These are phyloP conservation scores for Coemansia sp. DNA, from an alignment of 192 early-diverging fungal genomes.

Conservation along the genomic window DNA sequence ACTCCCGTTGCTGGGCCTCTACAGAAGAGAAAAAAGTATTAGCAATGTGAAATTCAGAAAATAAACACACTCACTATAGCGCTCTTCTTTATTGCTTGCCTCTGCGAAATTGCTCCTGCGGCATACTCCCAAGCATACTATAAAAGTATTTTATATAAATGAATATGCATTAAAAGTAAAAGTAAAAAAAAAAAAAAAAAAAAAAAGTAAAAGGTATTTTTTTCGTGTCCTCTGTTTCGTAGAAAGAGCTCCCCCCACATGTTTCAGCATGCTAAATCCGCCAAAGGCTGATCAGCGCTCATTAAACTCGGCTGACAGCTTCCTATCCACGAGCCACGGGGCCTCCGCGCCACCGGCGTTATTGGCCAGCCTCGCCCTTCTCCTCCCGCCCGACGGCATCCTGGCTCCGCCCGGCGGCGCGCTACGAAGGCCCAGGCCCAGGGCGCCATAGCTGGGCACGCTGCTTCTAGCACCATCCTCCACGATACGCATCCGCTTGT, in stretches of 20 bases:
- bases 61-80: too few relatives aligned
- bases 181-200: not conserved
- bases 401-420: not conserved
- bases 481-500: slow-evolving; percentile 26
- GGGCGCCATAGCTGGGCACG: slow-evolving; percentile 12
- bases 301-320: too few relatives aligned
- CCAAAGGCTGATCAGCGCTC: too few relatives aligned
- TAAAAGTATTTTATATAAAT: not conserved
- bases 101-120: not conserved
- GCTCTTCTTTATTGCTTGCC: not conserved
- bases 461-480: too few relatives aligned
- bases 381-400: too few relatives aligned
- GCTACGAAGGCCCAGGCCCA: slow-evolving; percentile 11
- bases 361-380: too few relatives aligned
- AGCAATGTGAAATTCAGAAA: not conserved
- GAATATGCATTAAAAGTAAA: not conserved
- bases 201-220: not conserved
- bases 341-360: too few relatives aligned
- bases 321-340: too few relatives aligned
- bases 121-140: slow-evolving; percentile 4
- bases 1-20: not conserved
- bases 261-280: not conserved
- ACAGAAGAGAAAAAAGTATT: not conserved
- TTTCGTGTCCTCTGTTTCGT: not conserved
- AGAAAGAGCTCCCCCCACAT: not conserved